A percentile compares a stretch with the other conserved stretches of the same genome.
These are phyloP conservation scores for Macrolepiota albuminosa DNA, from an alignment of 768 basidiomycete species.

Conservation along the genomic window DNA sequence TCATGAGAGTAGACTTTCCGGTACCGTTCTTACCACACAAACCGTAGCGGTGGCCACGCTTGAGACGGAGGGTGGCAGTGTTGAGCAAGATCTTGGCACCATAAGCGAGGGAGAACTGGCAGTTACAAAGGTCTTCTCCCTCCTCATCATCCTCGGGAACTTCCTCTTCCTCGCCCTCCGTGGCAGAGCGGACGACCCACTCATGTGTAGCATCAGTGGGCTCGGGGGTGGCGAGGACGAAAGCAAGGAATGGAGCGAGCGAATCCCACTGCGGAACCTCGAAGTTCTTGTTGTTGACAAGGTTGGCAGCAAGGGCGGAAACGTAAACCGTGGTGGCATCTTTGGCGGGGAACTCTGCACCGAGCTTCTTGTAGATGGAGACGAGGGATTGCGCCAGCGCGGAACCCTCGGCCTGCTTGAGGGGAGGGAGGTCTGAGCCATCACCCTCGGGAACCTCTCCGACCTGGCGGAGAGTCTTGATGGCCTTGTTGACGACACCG, in stretches of 20 bases:
- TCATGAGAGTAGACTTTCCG: conserved; percentile 94
- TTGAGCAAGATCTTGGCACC: conserved; percentile 98
- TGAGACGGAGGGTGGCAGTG: conserved; percentile 93
- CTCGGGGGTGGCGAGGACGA: conserved; percentile 61
- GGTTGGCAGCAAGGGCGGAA: conserved; percentile 75
- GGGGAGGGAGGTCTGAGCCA: conserved; percentile 86
- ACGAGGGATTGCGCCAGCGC: conserved; percentile 63
- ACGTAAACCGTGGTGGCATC: conserved; percentile 64
- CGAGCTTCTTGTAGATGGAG: conserved; percentile 83
- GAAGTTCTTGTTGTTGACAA: conserved; percentile 90
- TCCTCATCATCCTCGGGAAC: conserved; percentile 89
- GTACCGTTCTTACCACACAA: conserved; percentile 98
- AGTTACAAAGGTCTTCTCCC: conserved; percentile 98
- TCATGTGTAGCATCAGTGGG: conserved; percentile 67
- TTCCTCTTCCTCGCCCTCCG: conserved; percentile 67
- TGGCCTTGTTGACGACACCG: conserved; percentile 84
- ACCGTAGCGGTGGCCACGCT: conserved; percentile 98
- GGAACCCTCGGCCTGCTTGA: conserved; percentile 70
- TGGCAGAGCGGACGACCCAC: conserved; percentile 88
- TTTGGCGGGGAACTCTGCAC: conserved; percentile 48
- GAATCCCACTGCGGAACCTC: conserved; percentile 84
- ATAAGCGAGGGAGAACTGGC: conserved; percentile 97
- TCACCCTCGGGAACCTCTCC: conserved; percentile 88
- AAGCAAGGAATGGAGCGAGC: conserved; percentile 72
- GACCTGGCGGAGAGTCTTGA: conserved; percentile 92